Percentiles rank a stretch among this genome's conserved stretches.
Evolutionary conservation across 768 basidiomycete species (phyloP).

Genomic region (Naganishia onofrii): DNA sequence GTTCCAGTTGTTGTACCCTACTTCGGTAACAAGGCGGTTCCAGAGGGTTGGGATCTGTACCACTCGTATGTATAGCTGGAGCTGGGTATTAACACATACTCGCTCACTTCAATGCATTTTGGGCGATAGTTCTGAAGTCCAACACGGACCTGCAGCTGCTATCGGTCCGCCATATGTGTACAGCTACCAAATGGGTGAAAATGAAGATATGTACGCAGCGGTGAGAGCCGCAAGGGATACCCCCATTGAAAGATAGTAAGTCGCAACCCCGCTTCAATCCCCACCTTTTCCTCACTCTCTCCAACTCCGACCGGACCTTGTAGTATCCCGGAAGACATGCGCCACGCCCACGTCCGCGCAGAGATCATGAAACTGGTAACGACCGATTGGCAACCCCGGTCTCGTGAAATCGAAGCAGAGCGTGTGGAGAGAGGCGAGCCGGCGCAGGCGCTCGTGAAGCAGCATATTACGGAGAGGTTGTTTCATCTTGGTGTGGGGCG

Average conservation of each 20-base stretch:
- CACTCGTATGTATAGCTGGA: neutral
- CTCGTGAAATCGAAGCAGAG: slow-evolving; percentile 10
- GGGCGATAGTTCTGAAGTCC: slow-evolving; percentile 32
- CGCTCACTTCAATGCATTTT: neutral
- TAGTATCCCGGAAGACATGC: slow-evolving; percentile 49
- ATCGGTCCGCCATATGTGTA: slow-evolving; percentile 50
- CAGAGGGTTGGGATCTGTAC: slow-evolving; percentile 43
- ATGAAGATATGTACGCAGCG: slow-evolving; percentile 37
- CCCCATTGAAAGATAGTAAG: slow-evolving; percentile 47
- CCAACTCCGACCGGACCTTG: neutral
- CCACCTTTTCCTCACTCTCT: too few species aligned
- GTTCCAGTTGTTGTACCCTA: slow-evolving; percentile 21
- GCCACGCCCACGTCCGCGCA: slow-evolving; percentile 12
- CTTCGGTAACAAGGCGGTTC: slow-evolving; percentile 27
- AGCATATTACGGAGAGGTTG: slow-evolving; percentile 4
- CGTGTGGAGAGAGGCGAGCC: slow-evolving; percentile 11
- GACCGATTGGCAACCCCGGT: neutral
- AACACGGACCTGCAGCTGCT: slow-evolving; percentile 46
- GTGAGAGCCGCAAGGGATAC: slow-evolving; percentile 39
- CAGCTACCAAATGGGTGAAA: slow-evolving; percentile 40
- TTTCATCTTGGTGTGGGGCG: neutral
- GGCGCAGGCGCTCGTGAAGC: slow-evolving; percentile 8
- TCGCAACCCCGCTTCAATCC: neutral
- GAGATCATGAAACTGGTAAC: slow-evolving; percentile 8
- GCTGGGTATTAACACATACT: neutral